Conservation (phyloP, 2,329 filamentous ascomycete species). For the Trichoderma afroharzianum region DNA sequence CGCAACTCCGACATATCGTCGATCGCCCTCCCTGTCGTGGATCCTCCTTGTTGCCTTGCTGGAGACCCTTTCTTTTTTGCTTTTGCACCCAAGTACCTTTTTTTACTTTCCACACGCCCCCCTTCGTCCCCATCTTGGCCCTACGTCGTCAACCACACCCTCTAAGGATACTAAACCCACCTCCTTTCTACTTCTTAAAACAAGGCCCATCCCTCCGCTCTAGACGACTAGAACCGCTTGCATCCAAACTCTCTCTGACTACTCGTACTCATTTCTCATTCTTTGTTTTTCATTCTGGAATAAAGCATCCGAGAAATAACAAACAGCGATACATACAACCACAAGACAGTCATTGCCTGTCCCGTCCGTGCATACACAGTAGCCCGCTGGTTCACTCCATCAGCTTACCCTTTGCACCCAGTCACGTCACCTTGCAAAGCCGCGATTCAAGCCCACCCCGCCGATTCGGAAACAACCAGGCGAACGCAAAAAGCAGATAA, state of each 20-base stretch:
- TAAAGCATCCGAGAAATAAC: not conserved
- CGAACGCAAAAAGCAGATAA: not conserved
- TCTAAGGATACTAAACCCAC: not conserved
- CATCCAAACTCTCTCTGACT: not conserved
- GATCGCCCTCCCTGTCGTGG: constrained; percentile 16
- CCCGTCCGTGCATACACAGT: not conserved
- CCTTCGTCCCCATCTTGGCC: not conserved
- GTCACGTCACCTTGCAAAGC: constrained; percentile 8
- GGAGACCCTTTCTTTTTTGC: constrained; percentile 1
- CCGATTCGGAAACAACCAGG: not conserved
- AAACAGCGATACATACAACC: not conserved
- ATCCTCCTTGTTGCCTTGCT: constrained; percentile 17
- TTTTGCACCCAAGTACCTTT: not conserved
- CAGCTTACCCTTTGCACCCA: not conserved
- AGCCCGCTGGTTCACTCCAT: not conserved
- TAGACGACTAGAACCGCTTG: not conserved
- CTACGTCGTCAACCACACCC: not conserved
- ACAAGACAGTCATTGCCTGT: not conserved
- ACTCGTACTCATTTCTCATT: not conserved
- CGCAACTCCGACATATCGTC: constrained; percentile 8
- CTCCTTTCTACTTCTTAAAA: constrained; percentile 15
- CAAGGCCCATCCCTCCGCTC: constrained; percentile 16
- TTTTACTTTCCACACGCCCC: not conserved
- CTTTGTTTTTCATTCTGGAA: not conserved
- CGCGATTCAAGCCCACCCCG: constrained; percentile 12